Conservation (phyloP, 1,284 basidiomycete genomes). For the Fomitopsis schrenkii region DNA sequence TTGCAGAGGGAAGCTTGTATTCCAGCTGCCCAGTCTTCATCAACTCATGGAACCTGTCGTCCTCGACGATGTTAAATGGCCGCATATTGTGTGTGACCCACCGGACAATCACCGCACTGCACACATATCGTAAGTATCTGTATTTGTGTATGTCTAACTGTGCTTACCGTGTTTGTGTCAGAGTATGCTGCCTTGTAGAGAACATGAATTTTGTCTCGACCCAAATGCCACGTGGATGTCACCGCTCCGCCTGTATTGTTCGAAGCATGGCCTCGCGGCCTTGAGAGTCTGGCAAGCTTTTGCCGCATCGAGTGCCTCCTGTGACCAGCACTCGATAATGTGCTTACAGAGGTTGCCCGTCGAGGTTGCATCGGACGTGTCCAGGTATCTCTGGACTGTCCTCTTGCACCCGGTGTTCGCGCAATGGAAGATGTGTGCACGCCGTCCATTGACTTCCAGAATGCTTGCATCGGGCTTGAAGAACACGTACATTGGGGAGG, state of each 20-base stretch:
- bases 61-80: not conserved
- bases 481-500: too few species aligned
- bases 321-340: not conserved
- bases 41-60: not conserved
- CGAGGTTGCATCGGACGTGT: not conserved
- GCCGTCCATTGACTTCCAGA: too few species aligned
- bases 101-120: not conserved
- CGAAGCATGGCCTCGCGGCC: too few species aligned
- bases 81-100: not conserved
- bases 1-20: not conserved
- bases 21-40: not conserved
- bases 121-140: not conserved
- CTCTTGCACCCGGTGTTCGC: not conserved
- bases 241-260: too few species aligned
- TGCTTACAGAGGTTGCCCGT: not conserved
- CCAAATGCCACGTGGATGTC: too few species aligned
- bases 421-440: not conserved
- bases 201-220: not conserved
- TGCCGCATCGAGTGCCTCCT: not conserved
- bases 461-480: too few species aligned
- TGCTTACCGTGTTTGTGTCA: not conserved
- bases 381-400: not conserved
- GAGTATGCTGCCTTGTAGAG: not conserved
- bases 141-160: not conserved
- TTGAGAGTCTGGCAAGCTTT: too few species aligned